These are phyloP conservation scores for Marasmius tenuissimus DNA, from an alignment of 1,284 basidiomycete genomes.

Conservation along the genomic window DNA sequence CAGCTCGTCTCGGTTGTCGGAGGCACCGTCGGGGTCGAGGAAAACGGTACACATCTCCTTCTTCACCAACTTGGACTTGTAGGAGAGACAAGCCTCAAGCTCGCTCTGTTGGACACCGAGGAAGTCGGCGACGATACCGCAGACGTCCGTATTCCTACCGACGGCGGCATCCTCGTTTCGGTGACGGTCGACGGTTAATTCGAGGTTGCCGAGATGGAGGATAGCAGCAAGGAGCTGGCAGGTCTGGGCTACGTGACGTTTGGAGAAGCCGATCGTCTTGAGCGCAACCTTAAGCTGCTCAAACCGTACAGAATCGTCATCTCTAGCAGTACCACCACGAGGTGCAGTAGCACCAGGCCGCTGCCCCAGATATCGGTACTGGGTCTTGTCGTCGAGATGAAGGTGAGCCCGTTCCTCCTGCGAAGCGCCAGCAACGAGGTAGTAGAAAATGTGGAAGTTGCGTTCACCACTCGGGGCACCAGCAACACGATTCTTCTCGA, in stretches of 20 bases:
- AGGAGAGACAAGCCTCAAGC: slow-evolving; percentile 85
- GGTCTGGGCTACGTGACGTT: slow-evolving; percentile 90
- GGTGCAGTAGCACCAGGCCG: too few species aligned
- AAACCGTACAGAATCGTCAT: slow-evolving; percentile 82
- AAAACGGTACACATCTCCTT: slow-evolving; percentile 97
- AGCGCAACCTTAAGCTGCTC: slow-evolving; percentile 92
- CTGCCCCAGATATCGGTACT: too few species aligned
- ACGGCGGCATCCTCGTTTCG: slow-evolving; percentile 88
- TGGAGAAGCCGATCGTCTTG: slow-evolving; percentile 90
- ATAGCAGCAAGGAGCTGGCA: slow-evolving; percentile 95
- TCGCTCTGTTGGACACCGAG: slow-evolving; percentile 78
- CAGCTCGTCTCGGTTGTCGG: slow-evolving; percentile 90
- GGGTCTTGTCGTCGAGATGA: too few species aligned
- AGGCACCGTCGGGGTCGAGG: slow-evolving; percentile 91
- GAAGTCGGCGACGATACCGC: slow-evolving; percentile 87
- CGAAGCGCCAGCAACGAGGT: too few species aligned
- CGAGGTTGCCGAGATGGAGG: slow-evolving; percentile 93
- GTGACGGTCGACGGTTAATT: slow-evolving; percentile 83
- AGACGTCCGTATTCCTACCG: slow-evolving; percentile 78
- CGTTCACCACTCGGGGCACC: slow-evolving; percentile 90
- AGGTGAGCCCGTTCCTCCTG: too few species aligned
- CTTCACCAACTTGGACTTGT: slow-evolving; percentile 90
- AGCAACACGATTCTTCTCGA: too few species aligned
- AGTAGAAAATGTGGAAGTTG: too few species aligned
- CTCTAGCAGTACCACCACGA: slow-evolving; percentile 46